Evolutionary conservation across 805 yeast genomes (phyloP).

Genomic region (Suhomyces sp.): DNA sequence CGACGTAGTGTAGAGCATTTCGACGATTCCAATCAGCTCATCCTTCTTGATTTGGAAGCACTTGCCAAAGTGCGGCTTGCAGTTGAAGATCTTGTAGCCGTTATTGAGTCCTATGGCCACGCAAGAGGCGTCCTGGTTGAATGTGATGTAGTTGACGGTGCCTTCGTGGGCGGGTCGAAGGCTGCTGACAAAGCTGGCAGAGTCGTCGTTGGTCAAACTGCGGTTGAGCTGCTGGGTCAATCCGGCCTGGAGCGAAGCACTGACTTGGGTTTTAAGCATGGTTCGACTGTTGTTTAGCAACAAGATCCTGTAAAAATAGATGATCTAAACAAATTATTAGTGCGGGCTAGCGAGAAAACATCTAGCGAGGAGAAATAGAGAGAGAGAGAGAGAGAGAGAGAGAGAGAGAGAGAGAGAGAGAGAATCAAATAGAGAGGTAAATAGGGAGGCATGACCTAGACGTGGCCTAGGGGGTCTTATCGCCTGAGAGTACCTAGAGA

Average conservation of each 20-base stretch:
- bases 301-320: neutral
- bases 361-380: neutral
- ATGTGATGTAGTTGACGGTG: constrained; percentile 43
- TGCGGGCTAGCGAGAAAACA: neutral
- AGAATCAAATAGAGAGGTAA: neutral
- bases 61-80: constrained; percentile 72
- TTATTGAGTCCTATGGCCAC: constrained; percentile 67
- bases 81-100: constrained; percentile 74
- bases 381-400: no score
- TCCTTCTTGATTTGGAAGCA: constrained; percentile 32
- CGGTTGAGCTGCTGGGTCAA: constrained; percentile 10
- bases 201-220: constrained; percentile 14
- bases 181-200: constrained; percentile 14
- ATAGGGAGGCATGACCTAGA: neutral
- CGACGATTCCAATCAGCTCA: constrained; percentile 68
- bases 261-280: constrained; percentile 14
- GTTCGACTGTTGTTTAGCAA: neutral
- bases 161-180: constrained; percentile 2
- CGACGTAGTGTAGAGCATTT: constrained; percentile 89
- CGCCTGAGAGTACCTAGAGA: neutral
- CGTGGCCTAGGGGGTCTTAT: neutral
- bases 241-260: constrained; percentile 10
- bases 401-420: neutral
- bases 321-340: neutral
- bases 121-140: constrained; percentile 89